phyloP scores from a whole-genome alignment of 2,329 filamentous ascomycete genomes.

The Proliferodiscus dingleyae region DNA sequence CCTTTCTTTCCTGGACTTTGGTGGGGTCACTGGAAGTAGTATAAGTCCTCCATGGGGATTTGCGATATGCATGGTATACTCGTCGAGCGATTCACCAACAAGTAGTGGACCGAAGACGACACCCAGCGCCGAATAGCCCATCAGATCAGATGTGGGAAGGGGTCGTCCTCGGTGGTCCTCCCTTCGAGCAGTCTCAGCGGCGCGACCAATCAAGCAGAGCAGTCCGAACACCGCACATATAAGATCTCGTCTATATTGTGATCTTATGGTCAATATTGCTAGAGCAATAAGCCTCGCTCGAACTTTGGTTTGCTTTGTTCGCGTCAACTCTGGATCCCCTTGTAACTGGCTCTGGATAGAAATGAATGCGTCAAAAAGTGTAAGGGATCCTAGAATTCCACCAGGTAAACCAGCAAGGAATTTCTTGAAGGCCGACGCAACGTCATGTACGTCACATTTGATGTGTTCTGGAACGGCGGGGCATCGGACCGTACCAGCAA shows the following conservation, averaged over 20 bases:
- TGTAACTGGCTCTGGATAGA: slow-evolving; percentile 54
- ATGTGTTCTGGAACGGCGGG: slow-evolving; percentile 58
- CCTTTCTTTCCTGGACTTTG: slow-evolving; percentile 39
- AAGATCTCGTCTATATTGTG: slow-evolving; percentile 55
- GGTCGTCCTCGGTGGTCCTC: slow-evolving; percentile 49
- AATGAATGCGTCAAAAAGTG: slow-evolving; percentile 57
- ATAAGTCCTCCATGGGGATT: slow-evolving; percentile 25
- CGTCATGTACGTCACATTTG: slow-evolving; percentile 55
- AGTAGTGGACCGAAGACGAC: slow-evolving; percentile 63
- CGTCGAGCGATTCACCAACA: slow-evolving; percentile 51
- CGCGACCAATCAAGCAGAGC: slow-evolving; percentile 54
- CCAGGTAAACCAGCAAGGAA: slow-evolving; percentile 60
- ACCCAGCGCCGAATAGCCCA: slow-evolving; percentile 59
- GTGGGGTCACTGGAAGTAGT: slow-evolving; percentile 31
- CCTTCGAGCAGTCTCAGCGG: slow-evolving; percentile 48
- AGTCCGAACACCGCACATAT: slow-evolving; percentile 65
- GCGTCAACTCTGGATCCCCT: slow-evolving; percentile 45
- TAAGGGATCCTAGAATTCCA: slow-evolving; percentile 59
- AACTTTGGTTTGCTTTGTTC: slow-evolving; percentile 50
- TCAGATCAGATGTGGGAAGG: slow-evolving; percentile 52
- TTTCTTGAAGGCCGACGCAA: slow-evolving; percentile 63
- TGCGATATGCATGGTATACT: slow-evolving; percentile 37
- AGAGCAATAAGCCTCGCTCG: slow-evolving; percentile 62
- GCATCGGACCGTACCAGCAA: slow-evolving; percentile 54
- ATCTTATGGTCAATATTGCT: slow-evolving; percentile 54